A percentile compares a stretch with the other conserved stretches of the same genome.
Evolutionary conservation across 2,329 filamentous ascomycete species (phyloP).

Genomic region (Botrytis galanthina): DNA sequence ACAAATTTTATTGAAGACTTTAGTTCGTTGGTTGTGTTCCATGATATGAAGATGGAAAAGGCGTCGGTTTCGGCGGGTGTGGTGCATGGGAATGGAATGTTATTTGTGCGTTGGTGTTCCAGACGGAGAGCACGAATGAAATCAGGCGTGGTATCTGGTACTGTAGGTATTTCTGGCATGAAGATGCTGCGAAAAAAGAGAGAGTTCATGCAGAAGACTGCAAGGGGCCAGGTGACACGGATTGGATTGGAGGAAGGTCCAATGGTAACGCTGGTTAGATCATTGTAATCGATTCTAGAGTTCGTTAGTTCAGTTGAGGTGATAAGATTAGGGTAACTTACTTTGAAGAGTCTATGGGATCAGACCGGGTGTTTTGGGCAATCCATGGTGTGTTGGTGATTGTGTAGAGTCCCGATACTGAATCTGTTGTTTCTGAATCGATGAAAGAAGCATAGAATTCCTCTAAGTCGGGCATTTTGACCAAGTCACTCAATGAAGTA

Average conservation of each 20-base stretch:
- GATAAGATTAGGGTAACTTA: rapidly evolving
- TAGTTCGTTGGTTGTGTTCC: neutral
- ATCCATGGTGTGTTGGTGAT: neutral
- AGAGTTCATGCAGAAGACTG: neutral
- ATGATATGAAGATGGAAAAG: neutral
- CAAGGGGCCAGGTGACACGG: neutral
- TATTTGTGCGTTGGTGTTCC: neutral
- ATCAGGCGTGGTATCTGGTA: neutral
- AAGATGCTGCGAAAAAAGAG: slow-evolving; percentile 6
- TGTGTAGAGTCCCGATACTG: neutral
- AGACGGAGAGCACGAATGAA: neutral
- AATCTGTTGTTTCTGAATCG: rapidly evolving
- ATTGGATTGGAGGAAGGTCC: neutral
- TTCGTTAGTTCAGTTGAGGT: neutral
- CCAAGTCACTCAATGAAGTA: neutral
- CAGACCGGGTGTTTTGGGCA: neutral
- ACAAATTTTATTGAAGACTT: neutral
- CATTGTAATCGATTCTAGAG: neutral
- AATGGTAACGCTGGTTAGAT: neutral
- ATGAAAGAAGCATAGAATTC: neutral
- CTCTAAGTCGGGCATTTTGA: neutral
- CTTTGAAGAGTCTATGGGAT: neutral
- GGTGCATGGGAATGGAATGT: neutral
- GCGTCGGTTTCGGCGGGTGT: neutral
- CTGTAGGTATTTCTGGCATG: neutral